phyloP scores from a whole-genome alignment of 78 protist genomes.

The Acrasis kona region DNA sequence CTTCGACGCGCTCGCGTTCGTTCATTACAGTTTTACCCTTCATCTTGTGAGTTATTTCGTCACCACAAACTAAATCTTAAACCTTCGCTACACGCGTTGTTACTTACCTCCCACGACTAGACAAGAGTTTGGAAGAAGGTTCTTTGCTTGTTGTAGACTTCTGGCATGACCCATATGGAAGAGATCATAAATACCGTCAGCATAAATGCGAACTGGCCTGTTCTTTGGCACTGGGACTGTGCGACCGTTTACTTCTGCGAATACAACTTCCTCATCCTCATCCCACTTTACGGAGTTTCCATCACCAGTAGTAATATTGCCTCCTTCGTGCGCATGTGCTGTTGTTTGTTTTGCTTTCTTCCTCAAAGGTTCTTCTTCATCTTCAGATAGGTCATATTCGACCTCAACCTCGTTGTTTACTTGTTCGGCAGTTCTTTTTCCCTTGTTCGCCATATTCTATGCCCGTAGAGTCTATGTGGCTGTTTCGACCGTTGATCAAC shows the following conservation, averaged over 20 bases:
- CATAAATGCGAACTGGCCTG: conserved; percentile 34
- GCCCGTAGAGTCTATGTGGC: too few species aligned
- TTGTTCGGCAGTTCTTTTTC: too few species aligned
- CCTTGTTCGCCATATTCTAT: too few species aligned
- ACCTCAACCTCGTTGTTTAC: too few species aligned
- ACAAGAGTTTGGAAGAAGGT: conserved; percentile 32
- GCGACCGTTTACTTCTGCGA: background rate
- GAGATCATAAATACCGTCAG: conserved; percentile 58
- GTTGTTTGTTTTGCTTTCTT: too few species aligned
- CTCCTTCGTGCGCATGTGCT: too few species aligned
- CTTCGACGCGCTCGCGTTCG: conserved; percentile 47
- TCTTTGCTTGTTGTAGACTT: conserved; percentile 56
- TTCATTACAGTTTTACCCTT: conserved; percentile 60
- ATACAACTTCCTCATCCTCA: too few species aligned
- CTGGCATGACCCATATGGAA: conserved; percentile 64
- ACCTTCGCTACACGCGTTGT: background rate
- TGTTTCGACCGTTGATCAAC: too few species aligned
- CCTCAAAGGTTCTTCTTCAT: too few species aligned
- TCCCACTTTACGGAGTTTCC: too few species aligned
- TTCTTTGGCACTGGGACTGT: background rate
- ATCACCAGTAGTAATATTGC: too few species aligned
- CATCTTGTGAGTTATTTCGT: conserved; percentile 44
- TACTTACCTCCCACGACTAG: conserved; percentile 56
- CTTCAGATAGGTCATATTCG: too few species aligned
- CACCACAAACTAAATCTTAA: conserved; percentile 45